Conservation (phyloP, 106 monocot species). For the Xerophyta viscosa region DNA sequence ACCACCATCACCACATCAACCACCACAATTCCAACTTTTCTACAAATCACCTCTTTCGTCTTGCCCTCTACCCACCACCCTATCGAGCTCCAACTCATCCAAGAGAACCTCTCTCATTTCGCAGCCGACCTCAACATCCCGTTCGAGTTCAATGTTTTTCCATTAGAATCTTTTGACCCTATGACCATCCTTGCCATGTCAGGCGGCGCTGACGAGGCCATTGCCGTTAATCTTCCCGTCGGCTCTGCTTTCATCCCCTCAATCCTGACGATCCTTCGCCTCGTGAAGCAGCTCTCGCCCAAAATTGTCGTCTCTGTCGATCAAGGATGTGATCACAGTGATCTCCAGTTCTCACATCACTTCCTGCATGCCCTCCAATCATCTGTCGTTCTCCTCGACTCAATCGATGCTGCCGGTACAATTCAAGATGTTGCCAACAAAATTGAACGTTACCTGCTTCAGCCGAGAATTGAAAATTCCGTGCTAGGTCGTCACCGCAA, state of each 20-base stretch:
- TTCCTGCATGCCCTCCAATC: slow-evolving; percentile 62
- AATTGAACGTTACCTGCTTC: slow-evolving; percentile 67
- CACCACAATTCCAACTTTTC: too few species aligned
- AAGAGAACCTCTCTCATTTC: slow-evolving; percentile 70
- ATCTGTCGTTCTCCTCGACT: slow-evolving; percentile 55
- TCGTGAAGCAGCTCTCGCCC: slow-evolving; percentile 72
- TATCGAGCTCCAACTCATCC: slow-evolving; percentile 66
- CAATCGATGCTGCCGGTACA: slow-evolving; percentile 65
- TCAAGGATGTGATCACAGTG: slow-evolving; percentile 52
- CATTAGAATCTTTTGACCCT: slow-evolving; percentile 61
- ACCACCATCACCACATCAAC: slow-evolving; percentile 10
- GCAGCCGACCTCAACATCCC: slow-evolving; percentile 55
- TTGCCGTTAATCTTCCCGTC: slow-evolving; percentile 75
- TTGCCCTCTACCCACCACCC: slow-evolving; percentile 45
- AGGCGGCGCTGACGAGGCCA: slow-evolving; percentile 22
- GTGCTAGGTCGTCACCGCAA: slow-evolving; percentile 31
- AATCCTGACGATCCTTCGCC: slow-evolving; percentile 32
- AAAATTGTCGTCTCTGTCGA: slow-evolving; percentile 68
- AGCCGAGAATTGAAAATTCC: slow-evolving; percentile 54
- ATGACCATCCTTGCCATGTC: slow-evolving; percentile 21
- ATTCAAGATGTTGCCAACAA: slow-evolving; percentile 41
- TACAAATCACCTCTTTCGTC: slow-evolving; percentile 71
- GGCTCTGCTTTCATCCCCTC: slow-evolving; percentile 19
- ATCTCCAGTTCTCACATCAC: slow-evolving; percentile 62
- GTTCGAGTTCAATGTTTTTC: slow-evolving; percentile 65